Conservation (phyloP, 257 asterid species). For the Capsicum rhomboideum region DNA sequence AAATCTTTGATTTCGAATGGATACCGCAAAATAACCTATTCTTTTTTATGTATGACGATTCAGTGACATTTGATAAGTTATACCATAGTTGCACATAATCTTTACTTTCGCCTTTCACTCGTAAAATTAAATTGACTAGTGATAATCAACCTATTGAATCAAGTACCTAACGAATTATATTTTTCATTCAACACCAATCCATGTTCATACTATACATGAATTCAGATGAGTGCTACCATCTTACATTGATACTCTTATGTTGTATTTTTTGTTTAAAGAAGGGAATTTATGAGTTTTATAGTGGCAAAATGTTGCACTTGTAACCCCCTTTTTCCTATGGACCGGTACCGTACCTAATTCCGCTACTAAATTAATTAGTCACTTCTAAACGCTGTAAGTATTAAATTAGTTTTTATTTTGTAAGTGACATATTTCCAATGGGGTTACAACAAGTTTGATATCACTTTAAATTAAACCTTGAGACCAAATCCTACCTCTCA, state of each 20-base stretch:
- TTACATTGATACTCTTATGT: too few species aligned
- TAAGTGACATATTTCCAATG: neutral
- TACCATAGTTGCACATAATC: neutral
- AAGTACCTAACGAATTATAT: neutral
- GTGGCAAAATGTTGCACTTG: neutral
- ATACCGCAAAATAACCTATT: neutral
- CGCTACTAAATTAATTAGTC: neutral
- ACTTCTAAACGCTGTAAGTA: neutral
- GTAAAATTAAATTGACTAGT: neutral
- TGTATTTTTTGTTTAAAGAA: neutral
- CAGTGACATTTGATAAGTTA: neutral
- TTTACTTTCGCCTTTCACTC: neutral
- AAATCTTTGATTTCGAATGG: neutral
- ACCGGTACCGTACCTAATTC: too few species aligned
- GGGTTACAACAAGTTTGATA: neutral
- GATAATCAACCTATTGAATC: neutral
- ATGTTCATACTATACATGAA: too few species aligned
- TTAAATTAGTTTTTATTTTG: neutral
- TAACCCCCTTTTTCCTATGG: neutral
- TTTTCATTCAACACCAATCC: too few species aligned
- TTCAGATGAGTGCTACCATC: too few species aligned
- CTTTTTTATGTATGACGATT: neutral
- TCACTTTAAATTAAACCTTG: neutral
- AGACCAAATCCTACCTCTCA: rapidly evolving
- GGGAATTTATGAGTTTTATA: neutral